Conservation (phyloP, 2,329 filamentous ascomycete genomes). For the Aspergillus sp. region DNA sequence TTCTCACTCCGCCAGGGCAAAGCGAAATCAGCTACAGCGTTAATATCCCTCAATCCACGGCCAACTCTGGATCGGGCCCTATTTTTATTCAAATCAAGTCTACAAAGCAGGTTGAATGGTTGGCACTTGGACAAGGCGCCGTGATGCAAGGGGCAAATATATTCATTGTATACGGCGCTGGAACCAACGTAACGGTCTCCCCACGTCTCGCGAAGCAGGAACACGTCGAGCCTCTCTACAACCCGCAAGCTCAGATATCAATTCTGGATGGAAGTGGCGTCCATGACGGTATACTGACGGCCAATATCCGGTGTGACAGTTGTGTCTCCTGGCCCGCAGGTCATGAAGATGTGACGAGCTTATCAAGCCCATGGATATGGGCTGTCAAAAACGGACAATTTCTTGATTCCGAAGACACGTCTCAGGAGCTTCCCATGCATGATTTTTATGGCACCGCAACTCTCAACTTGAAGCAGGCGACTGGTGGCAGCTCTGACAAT, state of each 20-base stretch:
- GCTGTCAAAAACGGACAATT: conserved; percentile 23
- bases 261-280: conserved; percentile 62
- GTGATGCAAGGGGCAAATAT: conserved; percentile 60
- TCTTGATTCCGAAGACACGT: conserved; percentile 21
- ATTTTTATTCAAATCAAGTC: conserved; percentile 62
- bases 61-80: conserved; percentile 51
- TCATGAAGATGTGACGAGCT: background rate
- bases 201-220: conserved; percentile 50
- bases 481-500: background rate
- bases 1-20: background rate
- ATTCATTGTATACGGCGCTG: conserved; percentile 61
- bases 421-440: conserved; percentile 20
- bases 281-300: conserved; percentile 52
- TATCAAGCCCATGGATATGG: conserved; percentile 28
- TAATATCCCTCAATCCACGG: conserved; percentile 37
- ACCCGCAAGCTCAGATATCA: conserved; percentile 46
- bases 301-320: conserved; percentile 52
- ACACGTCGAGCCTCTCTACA: conserved; percentile 51
- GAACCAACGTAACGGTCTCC: conserved; percentile 62
- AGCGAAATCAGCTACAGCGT: conserved; percentile 6
- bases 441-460: conserved; percentile 19
- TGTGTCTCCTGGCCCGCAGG: conserved; percentile 22
- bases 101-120: conserved; percentile 45
- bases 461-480: background rate
- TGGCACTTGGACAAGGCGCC: conserved; percentile 58